A percentile compares a stretch with the other conserved stretches of the same genome.
Evolutionary conservation across 2,329 filamentous ascomycete species (phyloP).

Genomic region (Phialophora verrucosa): DNA sequence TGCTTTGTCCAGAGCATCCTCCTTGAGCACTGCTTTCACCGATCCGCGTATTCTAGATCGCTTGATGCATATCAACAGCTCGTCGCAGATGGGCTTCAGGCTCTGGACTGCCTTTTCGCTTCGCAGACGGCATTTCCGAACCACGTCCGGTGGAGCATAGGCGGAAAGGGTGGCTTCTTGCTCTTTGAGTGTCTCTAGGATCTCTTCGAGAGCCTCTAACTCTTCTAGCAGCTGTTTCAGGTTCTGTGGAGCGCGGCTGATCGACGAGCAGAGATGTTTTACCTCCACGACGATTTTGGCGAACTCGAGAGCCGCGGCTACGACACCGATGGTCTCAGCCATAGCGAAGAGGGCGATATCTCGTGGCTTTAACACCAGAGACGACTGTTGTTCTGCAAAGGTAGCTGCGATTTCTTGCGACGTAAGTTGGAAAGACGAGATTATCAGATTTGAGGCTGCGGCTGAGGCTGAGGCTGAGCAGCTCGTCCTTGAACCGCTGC

Average conservation of each 20-base stretch:
- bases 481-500: neutral
- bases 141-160: slow-evolving; percentile 10
- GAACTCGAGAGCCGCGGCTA: slow-evolving; percentile 25
- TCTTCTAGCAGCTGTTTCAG: slow-evolving; percentile 19
- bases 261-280: slow-evolving; percentile 15
- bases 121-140: slow-evolving; percentile 18
- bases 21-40: slow-evolving; percentile 18
- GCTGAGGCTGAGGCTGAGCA: neutral
- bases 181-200: slow-evolving; percentile 18
- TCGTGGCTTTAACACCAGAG: neutral
- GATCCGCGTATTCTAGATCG: slow-evolving; percentile 17
- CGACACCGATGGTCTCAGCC: slow-evolving; percentile 23
- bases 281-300: slow-evolving; percentile 14
- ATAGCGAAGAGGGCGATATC: neutral
- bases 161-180: slow-evolving; percentile 16
- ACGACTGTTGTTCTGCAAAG: neutral
- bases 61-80: slow-evolving; percentile 17
- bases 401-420: neutral
- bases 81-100: slow-evolving; percentile 15
- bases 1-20: slow-evolving; percentile 13
- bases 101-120: slow-evolving; percentile 19
- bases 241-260: slow-evolving; percentile 18
- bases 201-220: slow-evolving; percentile 10
- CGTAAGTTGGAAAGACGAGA: neutral
- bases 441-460: neutral